These are phyloP conservation scores for Sporothrix humicola DNA, from an alignment of 2,329 filamentous ascomycete species.

Conservation along the genomic window DNA sequence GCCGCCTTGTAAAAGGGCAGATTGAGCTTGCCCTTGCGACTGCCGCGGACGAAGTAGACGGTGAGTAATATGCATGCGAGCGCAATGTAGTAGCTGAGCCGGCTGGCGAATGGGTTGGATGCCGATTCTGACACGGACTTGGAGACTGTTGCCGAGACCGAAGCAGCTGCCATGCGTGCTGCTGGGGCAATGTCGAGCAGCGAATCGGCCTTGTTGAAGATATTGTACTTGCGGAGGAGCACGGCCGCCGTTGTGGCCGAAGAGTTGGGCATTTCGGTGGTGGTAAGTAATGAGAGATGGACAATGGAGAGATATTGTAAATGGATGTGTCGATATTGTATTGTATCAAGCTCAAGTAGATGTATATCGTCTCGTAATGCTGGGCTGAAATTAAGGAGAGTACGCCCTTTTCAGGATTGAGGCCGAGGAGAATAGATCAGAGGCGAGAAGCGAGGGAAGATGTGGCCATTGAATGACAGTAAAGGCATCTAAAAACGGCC, in stretches of 20 bases:
- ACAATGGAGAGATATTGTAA: not conserved
- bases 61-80: constrained; percentile 47
- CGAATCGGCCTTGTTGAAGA: constrained; percentile 39
- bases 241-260: constrained; percentile 35
- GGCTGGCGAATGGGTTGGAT: constrained; percentile 39
- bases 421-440: constrained; percentile 16
- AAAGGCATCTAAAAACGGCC: not conserved
- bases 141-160: constrained; percentile 35
- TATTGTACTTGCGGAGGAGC: constrained; percentile 36
- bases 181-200: constrained; percentile 41
- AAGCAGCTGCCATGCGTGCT: constrained; percentile 39
- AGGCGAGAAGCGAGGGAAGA: not conserved
- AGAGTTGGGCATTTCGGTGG: constrained; percentile 39
- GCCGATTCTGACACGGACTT: constrained; percentile 35
- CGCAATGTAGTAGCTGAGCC: constrained; percentile 51
- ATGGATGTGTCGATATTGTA: not conserved
- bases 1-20: constrained; percentile 56
- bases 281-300: not conserved
- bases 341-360: no score
- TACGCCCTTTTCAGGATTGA: constrained; percentile 16
- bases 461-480: constrained; percentile 18
- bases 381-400: constrained; percentile 15
- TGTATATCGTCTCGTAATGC: no score
- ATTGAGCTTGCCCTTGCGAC: constrained; percentile 43
- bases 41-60: constrained; percentile 49